Evolutionary conservation across 2,329 filamentous ascomycete species (phyloP).

Genomic region (Pseudogymnoascus verrucosus): DNA sequence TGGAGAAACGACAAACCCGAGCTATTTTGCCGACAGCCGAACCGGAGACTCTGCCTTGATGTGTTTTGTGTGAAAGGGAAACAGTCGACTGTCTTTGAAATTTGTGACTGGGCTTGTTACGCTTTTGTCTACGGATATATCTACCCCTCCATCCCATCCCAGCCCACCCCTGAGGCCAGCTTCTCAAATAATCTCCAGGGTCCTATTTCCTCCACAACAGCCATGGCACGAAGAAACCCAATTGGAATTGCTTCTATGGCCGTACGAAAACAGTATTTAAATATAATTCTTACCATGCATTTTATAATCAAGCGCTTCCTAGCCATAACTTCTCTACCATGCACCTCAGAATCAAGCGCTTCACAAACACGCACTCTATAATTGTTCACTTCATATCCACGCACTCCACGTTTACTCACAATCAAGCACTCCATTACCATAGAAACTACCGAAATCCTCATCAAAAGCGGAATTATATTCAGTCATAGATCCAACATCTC

Average conservation of each 20-base stretch:
- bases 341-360: neutral
- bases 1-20: neutral
- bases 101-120: neutral
- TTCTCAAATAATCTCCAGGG: neutral
- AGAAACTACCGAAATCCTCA: neutral
- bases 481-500: neutral
- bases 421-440: neutral
- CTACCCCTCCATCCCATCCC: neutral
- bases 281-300: neutral
- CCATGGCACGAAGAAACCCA: neutral
- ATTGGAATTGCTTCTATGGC: neutral
- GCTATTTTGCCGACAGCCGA: neutral
- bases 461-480: slow-evolving; percentile 6
- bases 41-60: neutral
- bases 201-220: neutral
- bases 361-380: neutral
- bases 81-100: neutral
- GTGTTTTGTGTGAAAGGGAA: neutral
- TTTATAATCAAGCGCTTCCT: neutral
- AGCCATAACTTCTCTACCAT: neutral
- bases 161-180: neutral
- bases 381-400: neutral
- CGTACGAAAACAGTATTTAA: neutral
- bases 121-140: neutral
- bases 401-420: neutral